Percentiles rank a stretch among this genome's conserved stretches.
phyloP scores from a whole-genome alignment of 768 basidiomycete genomes.

The Podaxis sp. region DNA sequence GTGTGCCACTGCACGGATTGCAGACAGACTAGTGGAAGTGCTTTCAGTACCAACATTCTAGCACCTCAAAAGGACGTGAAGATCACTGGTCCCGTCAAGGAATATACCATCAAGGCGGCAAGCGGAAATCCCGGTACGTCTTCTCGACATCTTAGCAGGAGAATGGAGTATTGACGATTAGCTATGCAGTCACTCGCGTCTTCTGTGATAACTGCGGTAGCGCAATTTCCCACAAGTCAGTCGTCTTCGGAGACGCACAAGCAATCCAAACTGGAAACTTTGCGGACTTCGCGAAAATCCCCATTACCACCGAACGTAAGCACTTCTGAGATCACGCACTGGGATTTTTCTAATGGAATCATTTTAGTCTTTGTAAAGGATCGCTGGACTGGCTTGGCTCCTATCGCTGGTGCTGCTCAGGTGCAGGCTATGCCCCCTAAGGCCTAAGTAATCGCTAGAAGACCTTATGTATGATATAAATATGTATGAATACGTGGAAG shows the following conservation, averaged over 20 bases:
- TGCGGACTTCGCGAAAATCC: slow-evolving; percentile 28
- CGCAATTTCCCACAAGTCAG: slow-evolving; percentile 34
- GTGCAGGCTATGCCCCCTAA: slow-evolving; percentile 16
- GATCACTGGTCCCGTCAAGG: slow-evolving; percentile 33
- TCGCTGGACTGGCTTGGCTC: slow-evolving; percentile 28
- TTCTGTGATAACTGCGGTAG: slow-evolving; percentile 39
- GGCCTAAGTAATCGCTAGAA: background rate
- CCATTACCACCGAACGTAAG: slow-evolving; percentile 32
- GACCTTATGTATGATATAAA: background rate
- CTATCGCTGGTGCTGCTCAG: slow-evolving; percentile 27
- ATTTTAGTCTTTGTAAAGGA: slow-evolving; percentile 35
- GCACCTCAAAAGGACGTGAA: slow-evolving; percentile 31
- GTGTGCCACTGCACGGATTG: slow-evolving; percentile 40
- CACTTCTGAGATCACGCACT: background rate
- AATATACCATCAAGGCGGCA: slow-evolving; percentile 28
- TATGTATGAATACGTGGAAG: background rate
- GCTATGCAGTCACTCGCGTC: slow-evolving; percentile 30
- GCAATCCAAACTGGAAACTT: slow-evolving; percentile 42
- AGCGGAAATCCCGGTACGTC: slow-evolving; percentile 34
- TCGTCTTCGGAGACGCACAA: slow-evolving; percentile 32
- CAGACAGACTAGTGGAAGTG: slow-evolving; percentile 37
- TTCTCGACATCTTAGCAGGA: background rate
- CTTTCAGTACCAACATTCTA: slow-evolving; percentile 39
- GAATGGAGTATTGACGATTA: background rate
- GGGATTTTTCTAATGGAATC: background rate